phyloP scores from a whole-genome alignment of 371 early-diverging fungal species.

The Rhizomucor pusillus region DNA sequence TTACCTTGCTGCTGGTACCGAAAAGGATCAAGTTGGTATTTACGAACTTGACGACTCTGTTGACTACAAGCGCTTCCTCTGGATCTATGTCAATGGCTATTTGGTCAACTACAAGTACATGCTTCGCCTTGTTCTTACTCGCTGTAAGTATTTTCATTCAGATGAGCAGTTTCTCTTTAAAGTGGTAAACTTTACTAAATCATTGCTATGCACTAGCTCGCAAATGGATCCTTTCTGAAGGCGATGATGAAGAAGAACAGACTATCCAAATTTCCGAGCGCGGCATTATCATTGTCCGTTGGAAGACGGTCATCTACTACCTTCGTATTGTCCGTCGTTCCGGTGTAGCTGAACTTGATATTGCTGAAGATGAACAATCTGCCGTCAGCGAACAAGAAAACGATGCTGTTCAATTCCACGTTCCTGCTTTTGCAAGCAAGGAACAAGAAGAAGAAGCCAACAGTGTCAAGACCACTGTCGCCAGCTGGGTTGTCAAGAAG shows the following conservation, averaged over 20 bases:
- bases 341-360: conserved; percentile 12
- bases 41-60: conserved; percentile 22
- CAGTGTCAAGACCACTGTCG: conserved; percentile 15
- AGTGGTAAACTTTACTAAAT: too few relatives aligned
- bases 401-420: conserved; percentile 27
- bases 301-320: conserved; percentile 25
- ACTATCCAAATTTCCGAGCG: conserved; percentile 25
- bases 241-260: conserved; percentile 27
- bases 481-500: conserved; percentile 6
- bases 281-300: conserved; percentile 30
- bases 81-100: conserved; percentile 50
- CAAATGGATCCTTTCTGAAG: conserved; percentile 33
- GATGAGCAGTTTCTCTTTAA: neutral
- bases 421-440: conserved; percentile 29
- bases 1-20: conserved; percentile 36
- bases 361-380: conserved; percentile 15
- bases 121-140: conserved; percentile 29
- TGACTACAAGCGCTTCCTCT: conserved; percentile 45
- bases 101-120: conserved; percentile 54
- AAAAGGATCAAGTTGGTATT: conserved; percentile 34
- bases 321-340: conserved; percentile 24
- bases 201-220: conserved; percentile 23
- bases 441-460: conserved; percentile 18
- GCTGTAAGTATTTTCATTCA: conserved; percentile 16
- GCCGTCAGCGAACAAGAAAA: conserved; percentile 11